phyloP scores from a whole-genome alignment of 768 basidiomycete genomes.

The Xerocomus spinulosus region DNA sequence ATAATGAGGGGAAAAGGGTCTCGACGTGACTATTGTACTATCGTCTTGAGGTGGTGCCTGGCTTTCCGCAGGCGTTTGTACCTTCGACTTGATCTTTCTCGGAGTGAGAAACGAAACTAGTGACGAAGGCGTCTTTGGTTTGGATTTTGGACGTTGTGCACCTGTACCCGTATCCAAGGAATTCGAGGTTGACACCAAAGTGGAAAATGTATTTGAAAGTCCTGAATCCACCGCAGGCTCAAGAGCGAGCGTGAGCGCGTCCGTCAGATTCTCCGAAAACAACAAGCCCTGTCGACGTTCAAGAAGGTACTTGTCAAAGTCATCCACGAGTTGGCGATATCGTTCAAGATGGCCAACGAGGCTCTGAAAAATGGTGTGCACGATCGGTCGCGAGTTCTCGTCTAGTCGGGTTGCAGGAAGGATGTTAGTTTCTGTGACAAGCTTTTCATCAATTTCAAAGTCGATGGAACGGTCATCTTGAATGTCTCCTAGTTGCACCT shows the following conservation, averaged over 20 bases:
- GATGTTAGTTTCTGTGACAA: conserved; percentile 51
- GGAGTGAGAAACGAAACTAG: conserved; percentile 79
- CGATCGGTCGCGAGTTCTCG: conserved; percentile 67
- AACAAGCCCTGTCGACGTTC: conserved; percentile 87
- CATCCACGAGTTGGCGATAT: conserved; percentile 67
- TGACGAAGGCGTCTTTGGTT: conserved; percentile 52
- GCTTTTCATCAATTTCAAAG: conserved; percentile 61
- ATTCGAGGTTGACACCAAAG: conserved; percentile 24
- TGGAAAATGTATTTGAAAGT: conserved; percentile 11
- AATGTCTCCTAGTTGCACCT: conserved; percentile 37
- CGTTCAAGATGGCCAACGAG: conserved; percentile 78
- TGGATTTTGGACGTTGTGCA: conserved; percentile 42
- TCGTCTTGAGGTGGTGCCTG: conserved; percentile 41
- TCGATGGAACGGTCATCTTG: conserved; percentile 83
- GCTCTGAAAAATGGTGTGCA: conserved; percentile 76
- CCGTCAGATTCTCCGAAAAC: conserved; percentile 88
- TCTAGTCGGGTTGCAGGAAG: conserved; percentile 68
- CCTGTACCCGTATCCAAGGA: conserved; percentile 33
- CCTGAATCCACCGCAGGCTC: conserved; percentile 53
- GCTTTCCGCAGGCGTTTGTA: conserved; percentile 36
- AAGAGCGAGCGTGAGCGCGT: conserved; percentile 73
- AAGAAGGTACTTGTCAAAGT: conserved; percentile 79
- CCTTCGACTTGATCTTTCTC: conserved; percentile 54
- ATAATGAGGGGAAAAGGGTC: conserved; percentile 85
- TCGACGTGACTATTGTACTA: conserved; percentile 49